phyloP scores from a whole-genome alignment of 305 asterid genomes.

The Fraxinus paxiana region DNA sequence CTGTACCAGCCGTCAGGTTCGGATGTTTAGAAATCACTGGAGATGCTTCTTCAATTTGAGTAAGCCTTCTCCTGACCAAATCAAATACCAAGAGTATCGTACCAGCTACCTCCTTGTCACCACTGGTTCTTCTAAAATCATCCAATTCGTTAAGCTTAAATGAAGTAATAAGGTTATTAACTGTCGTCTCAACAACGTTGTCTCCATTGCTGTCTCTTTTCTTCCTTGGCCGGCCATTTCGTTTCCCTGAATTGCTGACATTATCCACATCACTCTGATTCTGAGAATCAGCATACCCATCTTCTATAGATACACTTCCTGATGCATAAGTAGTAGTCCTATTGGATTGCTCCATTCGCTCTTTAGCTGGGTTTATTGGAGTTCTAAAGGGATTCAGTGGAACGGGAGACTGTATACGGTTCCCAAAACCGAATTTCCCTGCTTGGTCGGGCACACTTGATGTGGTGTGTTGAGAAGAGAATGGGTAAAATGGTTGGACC shows the following conservation, averaged over 20 bases:
- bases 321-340: constrained; percentile 26
- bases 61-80: constrained; percentile 54
- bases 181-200: constrained; percentile 42
- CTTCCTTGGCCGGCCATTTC: constrained; percentile 45
- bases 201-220: constrained; percentile 33
- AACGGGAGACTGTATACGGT: constrained; percentile 51
- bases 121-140: constrained; percentile 37
- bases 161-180: constrained; percentile 33
- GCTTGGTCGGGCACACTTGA: constrained; percentile 30
- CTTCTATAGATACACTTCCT: neutral
- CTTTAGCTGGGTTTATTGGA: constrained; percentile 46
- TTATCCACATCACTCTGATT: constrained; percentile 27
- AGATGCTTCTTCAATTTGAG: constrained; percentile 56
- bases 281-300: neutral
- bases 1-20: constrained; percentile 36
- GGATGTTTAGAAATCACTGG: constrained; percentile 40
- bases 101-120: neutral
- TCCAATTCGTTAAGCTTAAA: constrained; percentile 55
- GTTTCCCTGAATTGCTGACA: constrained; percentile 43
- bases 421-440: constrained; percentile 28
- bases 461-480: constrained; percentile 38
- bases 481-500: constrained; percentile 74
- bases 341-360: constrained; percentile 35
- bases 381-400: constrained; percentile 69
- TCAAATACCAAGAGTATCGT: constrained; percentile 28